Evolutionary conservation across 768 basidiomycete genomes (phyloP).

Genomic region (Mycena vitilis): DNA sequence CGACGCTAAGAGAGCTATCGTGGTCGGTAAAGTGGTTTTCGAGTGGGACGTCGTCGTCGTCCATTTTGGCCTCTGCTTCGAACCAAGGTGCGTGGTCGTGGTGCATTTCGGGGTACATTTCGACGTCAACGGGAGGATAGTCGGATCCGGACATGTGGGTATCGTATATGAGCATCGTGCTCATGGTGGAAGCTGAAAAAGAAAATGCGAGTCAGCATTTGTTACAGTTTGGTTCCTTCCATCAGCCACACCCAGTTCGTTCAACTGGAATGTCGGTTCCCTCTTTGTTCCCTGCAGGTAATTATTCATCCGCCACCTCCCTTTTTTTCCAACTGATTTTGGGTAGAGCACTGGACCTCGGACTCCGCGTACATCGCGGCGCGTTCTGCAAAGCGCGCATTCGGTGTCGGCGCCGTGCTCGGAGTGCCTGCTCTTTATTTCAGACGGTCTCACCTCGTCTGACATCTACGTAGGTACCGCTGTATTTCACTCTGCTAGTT

Average conservation of each 20-base stretch:
- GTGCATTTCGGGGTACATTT: slow-evolving; percentile 66
- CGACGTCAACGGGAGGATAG: slow-evolving; percentile 54
- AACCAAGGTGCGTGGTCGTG: slow-evolving; percentile 62
- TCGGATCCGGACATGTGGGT: slow-evolving; percentile 64
- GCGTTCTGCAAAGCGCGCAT: slow-evolving; percentile 15
- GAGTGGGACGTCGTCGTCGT: slow-evolving; percentile 62
- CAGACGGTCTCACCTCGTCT: neutral
- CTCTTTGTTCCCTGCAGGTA: slow-evolving; percentile 25
- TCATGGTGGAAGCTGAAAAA: slow-evolving; percentile 41
- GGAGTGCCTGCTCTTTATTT: slow-evolving; percentile 16
- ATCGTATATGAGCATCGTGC: slow-evolving; percentile 62
- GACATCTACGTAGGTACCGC: slow-evolving; percentile 15
- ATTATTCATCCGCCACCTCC: neutral
- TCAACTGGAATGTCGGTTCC: slow-evolving; percentile 20
- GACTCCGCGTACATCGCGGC: slow-evolving; percentile 23
- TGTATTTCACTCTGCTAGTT: slow-evolving; percentile 14
- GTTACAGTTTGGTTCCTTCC: neutral
- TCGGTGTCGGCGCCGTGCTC: slow-evolving; percentile 15
- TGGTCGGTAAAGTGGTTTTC: slow-evolving; percentile 38
- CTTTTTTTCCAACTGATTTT: neutral
- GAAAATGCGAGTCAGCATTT: slow-evolving; percentile 16
- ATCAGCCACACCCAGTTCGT: too few species aligned
- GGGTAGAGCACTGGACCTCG: slow-evolving; percentile 23
- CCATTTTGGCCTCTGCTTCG: slow-evolving; percentile 67
- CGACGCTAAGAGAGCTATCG: slow-evolving; percentile 57